Base-by-base conservation (phyloP, 345 rosid species). In the Arabidopsis arenosa region DNA sequence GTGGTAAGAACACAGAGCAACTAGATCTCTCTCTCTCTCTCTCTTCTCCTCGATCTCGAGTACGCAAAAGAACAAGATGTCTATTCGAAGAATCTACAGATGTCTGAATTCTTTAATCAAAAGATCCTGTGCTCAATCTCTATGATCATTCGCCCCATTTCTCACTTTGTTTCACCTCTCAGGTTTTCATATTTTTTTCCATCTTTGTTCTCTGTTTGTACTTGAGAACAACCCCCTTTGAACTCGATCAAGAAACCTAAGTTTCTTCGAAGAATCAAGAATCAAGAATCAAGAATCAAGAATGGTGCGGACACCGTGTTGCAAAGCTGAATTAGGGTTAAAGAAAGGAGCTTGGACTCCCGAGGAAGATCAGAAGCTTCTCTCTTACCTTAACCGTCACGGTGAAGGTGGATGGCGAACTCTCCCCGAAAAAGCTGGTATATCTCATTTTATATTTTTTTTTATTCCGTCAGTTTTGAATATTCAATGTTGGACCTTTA, bases 351-450 rank as follows among this genome's bases (percentile, higher is more conserved):
- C 84, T 7, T 85, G 89, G 89, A 78, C 85, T 6, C 70, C 84
- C 5, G 84, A 78, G n/a, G 89, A 85, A 76, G 87, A 86, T 68
- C 64, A 76, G 35, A 82, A 78, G 60, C 89, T 86, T 62, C 6
- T 80, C 36, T 56, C 84, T 54, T 82, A 73, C 73, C 52, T 86
- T 33, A 73, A 76, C n/a, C 57, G 64, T 45, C 75, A 86, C 43
- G 89, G 85, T 11, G 83, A 86, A 78, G 87, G 87, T 41, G 74
- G 83, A 48, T 86, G 89, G 89, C 81, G 85, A 49, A 77, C 81
- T 37, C 78, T 85, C 56, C 86, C 89, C 0, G 66, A 77, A 51
- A 83, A 78, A 81, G 89, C 89, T 44, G 89, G 89, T 81, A 44
- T 6, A 5, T 67, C 8, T 26, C 0, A n/a, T 37, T 77, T 17